Conservation (phyloP, 805 yeast species). For the Metschnikowia drakensbergensis region DNA sequence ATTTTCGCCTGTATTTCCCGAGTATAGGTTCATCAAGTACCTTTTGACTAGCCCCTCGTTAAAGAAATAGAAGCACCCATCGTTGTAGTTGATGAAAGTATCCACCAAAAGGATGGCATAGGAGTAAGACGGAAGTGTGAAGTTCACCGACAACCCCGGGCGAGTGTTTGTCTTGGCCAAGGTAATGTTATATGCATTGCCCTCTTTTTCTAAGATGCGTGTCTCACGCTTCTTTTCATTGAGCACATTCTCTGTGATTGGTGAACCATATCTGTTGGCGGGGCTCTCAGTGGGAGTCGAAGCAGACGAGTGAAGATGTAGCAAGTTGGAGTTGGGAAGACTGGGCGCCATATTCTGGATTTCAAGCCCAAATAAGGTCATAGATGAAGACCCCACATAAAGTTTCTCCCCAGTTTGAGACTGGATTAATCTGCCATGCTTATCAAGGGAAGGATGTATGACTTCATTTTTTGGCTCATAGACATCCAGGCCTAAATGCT, state of each 20-base stretch:
- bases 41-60: slow-evolving; percentile 76
- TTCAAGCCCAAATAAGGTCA: slow-evolving; percentile 77
- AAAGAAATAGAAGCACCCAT: slow-evolving; percentile 80
- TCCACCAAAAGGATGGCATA: slow-evolving; percentile 74
- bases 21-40: slow-evolving; percentile 59
- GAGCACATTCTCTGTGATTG: slow-evolving; percentile 7
- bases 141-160: slow-evolving; percentile 65
- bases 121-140: slow-evolving; percentile 70
- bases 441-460: slow-evolving; percentile 67
- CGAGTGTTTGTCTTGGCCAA: slow-evolving; percentile 64
- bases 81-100: slow-evolving; percentile 73
- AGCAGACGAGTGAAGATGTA: slow-evolving; percentile 15
- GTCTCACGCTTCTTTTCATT: slow-evolving; percentile 43
- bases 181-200: slow-evolving; percentile 70
- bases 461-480: slow-evolving; percentile 37
- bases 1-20: slow-evolving; percentile 42
- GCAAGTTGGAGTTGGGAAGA: slow-evolving; percentile 17
- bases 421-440: slow-evolving; percentile 66
- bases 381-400: slow-evolving; percentile 77
- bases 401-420: slow-evolving; percentile 73
- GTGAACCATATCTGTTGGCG: slow-evolving; percentile 11
- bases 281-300: slow-evolving; percentile 14
- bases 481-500: not conserved
- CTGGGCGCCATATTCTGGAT: slow-evolving; percentile 61
- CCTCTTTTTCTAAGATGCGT: slow-evolving; percentile 63